A percentile compares a stretch with the other conserved stretches of the same genome.
These are phyloP conservation scores for Exophiala sideris DNA, from an alignment of 2,329 filamentous ascomycete species.

Conservation along the genomic window DNA sequence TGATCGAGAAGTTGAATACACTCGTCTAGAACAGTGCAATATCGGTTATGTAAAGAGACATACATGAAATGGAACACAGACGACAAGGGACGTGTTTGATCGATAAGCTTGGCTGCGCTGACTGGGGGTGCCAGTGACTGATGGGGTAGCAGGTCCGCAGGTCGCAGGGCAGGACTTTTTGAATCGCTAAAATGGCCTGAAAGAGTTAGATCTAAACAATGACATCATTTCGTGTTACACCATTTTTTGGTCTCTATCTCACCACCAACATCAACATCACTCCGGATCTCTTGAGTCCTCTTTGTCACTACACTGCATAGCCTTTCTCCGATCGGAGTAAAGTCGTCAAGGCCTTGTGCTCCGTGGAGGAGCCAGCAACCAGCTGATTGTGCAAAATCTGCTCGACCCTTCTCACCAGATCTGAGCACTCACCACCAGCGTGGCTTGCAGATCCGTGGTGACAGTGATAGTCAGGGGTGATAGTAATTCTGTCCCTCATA, in stretches of 20 bases:
- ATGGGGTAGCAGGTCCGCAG: neutral
- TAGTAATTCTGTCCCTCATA: no score
- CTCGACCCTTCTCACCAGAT: no score
- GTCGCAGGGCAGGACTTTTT: neutral
- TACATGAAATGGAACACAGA: slow-evolving; percentile 20
- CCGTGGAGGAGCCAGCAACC: no score
- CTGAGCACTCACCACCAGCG: no score
- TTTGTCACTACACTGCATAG: no score
- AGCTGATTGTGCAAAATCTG: no score
- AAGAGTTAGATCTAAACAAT: slow-evolving; percentile 26
- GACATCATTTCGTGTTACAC: slow-evolving; percentile 7
- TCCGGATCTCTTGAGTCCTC: neutral
- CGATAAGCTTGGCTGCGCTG: neutral
- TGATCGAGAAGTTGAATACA: slow-evolving; percentile 20
- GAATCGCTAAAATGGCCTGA: neutral
- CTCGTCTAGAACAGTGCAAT: slow-evolving; percentile 19
- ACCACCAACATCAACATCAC: neutral
- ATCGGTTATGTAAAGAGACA: slow-evolving; percentile 19
- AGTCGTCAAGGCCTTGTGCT: no score
- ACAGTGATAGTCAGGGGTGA: no score
- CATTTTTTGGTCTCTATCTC: neutral
- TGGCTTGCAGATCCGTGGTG: no score
- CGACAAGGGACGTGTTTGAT: slow-evolving; percentile 1
- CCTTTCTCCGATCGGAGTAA: no score
- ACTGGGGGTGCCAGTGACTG: neutral